Evolutionary conservation across 106 monocot genomes (phyloP), one percentile per base, ranked within the genome.

Genomic region (Dactylorhiza incarnata): DNA sequence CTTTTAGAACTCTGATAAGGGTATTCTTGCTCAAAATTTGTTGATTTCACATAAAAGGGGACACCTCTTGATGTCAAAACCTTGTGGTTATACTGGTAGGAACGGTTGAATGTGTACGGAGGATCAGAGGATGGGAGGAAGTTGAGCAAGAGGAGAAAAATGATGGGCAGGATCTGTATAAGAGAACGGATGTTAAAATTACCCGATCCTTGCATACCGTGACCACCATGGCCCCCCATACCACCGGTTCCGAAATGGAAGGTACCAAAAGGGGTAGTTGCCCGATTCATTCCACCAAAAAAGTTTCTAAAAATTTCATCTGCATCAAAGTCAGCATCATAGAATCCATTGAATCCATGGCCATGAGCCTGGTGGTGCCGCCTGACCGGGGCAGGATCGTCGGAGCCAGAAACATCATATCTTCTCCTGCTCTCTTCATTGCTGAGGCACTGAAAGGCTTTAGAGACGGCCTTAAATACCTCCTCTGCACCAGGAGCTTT

Each of bases 221-320:
- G 81, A 49, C 48, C 80, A 45, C 77, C 73, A 0, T 78, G 75
- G 10, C 73, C 66, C 1, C 77, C 77, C 87, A 81, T 89, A 20
- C 93, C 86, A 17, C 88, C 94, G 15, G 93, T 83, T 55, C 88
- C 82, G 72, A 97, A 97, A 46, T 89, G 87, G 68, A 84, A 99
- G 2, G 86, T 78, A 12, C 91, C 84, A 73, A 89, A 93, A 17
- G 83, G 84, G 29, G 92, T 84, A 0, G 91, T 65, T 0, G 85
- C 76, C 9, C 75, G 86, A 14, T 76, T 63, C 82, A 81, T 84
- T 24, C 89, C 91, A 47, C 89, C 89, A 76, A 85, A 62, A 24
- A 97, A 97, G 76, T 90, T 94, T 78, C 97, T 84, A 72, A 99
- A 99, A 23, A 99, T 94, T 86, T 94, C 97, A 54, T 99, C 94